phyloP scores from a whole-genome alignment of 495 filamentous ascomycete species.

The Penicillium parvum region DNA sequence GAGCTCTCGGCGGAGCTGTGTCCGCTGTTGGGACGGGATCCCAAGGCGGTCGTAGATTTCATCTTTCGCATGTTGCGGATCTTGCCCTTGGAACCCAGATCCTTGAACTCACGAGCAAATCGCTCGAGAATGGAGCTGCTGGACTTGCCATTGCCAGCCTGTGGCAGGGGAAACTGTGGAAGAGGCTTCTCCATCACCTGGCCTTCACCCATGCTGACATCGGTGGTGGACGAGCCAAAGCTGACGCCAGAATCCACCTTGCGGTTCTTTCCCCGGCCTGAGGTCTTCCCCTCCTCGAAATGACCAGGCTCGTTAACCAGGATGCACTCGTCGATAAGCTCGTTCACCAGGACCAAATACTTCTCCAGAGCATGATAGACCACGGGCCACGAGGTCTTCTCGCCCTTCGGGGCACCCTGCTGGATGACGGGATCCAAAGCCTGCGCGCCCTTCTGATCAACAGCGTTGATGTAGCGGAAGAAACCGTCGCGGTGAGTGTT shows the following conservation, averaged over 20 bases:
- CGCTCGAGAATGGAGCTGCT: constrained; percentile 53
- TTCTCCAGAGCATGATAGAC: constrained; percentile 53
- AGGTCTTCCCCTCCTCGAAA: constrained; percentile 31
- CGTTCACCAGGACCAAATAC: constrained; percentile 56
- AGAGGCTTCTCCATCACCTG: constrained; percentile 42
- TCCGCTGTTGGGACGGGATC: constrained; percentile 22
- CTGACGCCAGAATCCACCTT: constrained; percentile 64
- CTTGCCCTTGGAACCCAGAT: constrained; percentile 34
- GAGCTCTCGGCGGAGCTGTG: constrained; percentile 26
- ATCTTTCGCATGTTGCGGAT: constrained; percentile 44
- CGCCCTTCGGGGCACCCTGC: constrained; percentile 47
- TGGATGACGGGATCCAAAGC: constrained; percentile 53
- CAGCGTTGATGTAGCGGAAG: constrained; percentile 60
- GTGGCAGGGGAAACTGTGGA: constrained; percentile 34
- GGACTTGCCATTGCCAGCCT: constrained; percentile 22
- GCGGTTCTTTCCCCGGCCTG: constrained; percentile 39
- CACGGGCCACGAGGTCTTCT: constrained; percentile 53
- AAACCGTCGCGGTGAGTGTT: constrained; percentile 59
- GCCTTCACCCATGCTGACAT: constrained; percentile 28
- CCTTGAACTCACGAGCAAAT: constrained; percentile 54
- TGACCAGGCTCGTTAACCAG: constrained; percentile 46
- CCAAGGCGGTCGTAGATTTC: constrained; percentile 42
- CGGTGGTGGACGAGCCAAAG: constrained; percentile 42
- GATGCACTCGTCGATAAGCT: constrained; percentile 57
- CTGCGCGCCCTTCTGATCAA: constrained; percentile 53